These are phyloP conservation scores for Hordeum vulgare DNA, from an alignment of 176 grass and related monocot genomes.

Conservation along the genomic window DNA sequence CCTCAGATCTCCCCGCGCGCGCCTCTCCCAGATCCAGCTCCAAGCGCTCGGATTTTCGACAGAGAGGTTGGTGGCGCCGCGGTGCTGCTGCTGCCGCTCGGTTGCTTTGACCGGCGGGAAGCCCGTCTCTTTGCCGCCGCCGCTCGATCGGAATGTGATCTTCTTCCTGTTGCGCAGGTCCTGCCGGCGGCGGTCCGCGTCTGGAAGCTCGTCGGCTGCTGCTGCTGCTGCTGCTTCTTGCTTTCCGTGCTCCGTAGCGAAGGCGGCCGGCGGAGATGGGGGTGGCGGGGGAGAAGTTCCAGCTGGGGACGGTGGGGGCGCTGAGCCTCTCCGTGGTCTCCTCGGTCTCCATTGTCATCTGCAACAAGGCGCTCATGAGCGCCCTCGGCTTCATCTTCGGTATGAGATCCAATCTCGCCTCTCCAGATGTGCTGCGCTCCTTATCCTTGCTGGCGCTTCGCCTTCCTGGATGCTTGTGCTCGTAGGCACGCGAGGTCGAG, in stretches of 20 bases:
- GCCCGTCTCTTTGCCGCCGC: not conserved
- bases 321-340: constrained; percentile 90
- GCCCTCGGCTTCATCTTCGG: constrained; percentile 93
- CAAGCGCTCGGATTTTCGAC: not conserved
- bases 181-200: not conserved
- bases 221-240: not conserved
- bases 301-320: constrained; percentile 90
- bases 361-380: constrained; percentile 98
- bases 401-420: constrained; percentile 53
- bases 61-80: constrained; percentile 10
- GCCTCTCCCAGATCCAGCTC: constrained; percentile 31
- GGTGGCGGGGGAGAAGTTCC: constrained; percentile 74
- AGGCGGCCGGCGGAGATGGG: constrained; percentile 48
- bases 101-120: not conserved
- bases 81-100: not conserved
- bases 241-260: not conserved
- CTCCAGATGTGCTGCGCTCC: not conserved
- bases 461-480: not conserved
- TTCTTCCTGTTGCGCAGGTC: constrained; percentile 24
- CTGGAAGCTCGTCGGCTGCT: not conserved
- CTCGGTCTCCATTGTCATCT: constrained; percentile 96
- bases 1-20: constrained; percentile 18
- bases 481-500: not conserved
- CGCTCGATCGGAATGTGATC: constrained; percentile 24
- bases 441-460: not conserved